phyloP scores from a whole-genome alignment of 2,329 filamentous ascomycete species.

The Fusarium coffeatum region DNA sequence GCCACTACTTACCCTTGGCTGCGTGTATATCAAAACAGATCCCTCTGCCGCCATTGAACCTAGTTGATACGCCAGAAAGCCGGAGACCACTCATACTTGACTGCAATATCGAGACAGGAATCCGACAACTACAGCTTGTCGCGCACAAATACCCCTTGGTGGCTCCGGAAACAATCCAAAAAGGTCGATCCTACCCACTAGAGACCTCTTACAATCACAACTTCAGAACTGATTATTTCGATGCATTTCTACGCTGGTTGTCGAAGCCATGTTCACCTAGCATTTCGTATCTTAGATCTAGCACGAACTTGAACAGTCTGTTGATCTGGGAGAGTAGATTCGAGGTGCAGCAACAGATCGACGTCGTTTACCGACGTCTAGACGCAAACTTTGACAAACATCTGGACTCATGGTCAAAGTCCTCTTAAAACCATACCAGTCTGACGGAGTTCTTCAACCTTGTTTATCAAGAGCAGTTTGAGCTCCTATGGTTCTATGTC shows the following conservation, averaged over 20 bases:
- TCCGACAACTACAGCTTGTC: background rate
- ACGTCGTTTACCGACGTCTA: rapidly evolving
- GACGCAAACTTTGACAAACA: background rate
- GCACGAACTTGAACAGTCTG: rapidly evolving
- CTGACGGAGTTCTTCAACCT: background rate
- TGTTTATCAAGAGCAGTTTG: background rate
- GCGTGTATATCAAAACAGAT: background rate
- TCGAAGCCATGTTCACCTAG: background rate
- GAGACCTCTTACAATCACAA: background rate
- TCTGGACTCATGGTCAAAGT: rapidly evolving
- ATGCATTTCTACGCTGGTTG: background rate
- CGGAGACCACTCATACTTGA: background rate
- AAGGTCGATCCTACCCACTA: background rate
- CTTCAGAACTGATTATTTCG: background rate
- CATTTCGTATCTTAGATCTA: background rate
- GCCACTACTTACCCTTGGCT: background rate
- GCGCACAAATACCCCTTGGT: rapidly evolving
- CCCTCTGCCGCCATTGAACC: background rate
- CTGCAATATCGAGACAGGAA: background rate
- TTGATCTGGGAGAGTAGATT: background rate
- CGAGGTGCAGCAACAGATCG: background rate
- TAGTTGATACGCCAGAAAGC: rapidly evolving
- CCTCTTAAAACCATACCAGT: rapidly evolving
- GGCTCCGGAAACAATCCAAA: rapidly evolving
- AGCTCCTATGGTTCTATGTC: background rate